Conservation (phyloP, 805 yeast genomes). For the Hanseniaspora thailandica region DNA sequence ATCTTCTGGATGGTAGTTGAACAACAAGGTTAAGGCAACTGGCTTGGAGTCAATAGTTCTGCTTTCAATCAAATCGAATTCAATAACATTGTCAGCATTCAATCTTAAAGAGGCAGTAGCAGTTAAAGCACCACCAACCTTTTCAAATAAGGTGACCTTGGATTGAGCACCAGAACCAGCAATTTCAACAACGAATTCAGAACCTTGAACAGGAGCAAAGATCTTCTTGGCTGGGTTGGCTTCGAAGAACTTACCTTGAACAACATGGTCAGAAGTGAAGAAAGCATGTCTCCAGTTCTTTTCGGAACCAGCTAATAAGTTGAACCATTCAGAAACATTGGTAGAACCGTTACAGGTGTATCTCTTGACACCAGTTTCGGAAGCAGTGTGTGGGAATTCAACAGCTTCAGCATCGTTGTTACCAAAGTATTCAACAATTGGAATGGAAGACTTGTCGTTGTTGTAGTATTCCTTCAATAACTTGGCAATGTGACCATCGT, state of each 20-base stretch:
- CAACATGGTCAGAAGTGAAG: conserved; percentile 63
- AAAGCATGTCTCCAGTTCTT: conserved; percentile 89
- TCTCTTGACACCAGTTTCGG: conserved; percentile 24
- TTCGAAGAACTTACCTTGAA: conserved; percentile 73
- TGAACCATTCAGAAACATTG: conserved; percentile 50
- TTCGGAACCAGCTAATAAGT: conserved; percentile 63
- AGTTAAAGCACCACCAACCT: conserved; percentile 55
- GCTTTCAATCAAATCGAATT: conserved; percentile 68
- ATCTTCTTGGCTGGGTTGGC: conserved; percentile 70
- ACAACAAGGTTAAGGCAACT: conserved; percentile 64
- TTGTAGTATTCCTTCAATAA: conserved; percentile 58
- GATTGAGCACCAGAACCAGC: conserved; percentile 44
- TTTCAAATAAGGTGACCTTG: conserved; percentile 53
- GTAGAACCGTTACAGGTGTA: conserved; percentile 33
- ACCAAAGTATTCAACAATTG: conserved; percentile 82
- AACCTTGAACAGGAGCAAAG: conserved; percentile 50
- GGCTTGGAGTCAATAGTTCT: conserved; percentile 72
- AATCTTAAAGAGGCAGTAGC: conserved; percentile 56
- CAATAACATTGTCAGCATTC: conserved; percentile 35
- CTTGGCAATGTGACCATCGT: conserved; percentile 73
- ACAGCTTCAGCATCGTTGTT: conserved; percentile 42
- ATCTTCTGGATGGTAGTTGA: conserved; percentile 65
- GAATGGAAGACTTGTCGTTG: conserved; percentile 61
- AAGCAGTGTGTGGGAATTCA: conserved; percentile 25
- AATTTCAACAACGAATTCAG: conserved; percentile 53